A percentile compares a stretch with the other conserved stretches of the same genome.
phyloP scores from a whole-genome alignment of 495 filamentous ascomycete genomes.

The Physcia stellaris region DNA sequence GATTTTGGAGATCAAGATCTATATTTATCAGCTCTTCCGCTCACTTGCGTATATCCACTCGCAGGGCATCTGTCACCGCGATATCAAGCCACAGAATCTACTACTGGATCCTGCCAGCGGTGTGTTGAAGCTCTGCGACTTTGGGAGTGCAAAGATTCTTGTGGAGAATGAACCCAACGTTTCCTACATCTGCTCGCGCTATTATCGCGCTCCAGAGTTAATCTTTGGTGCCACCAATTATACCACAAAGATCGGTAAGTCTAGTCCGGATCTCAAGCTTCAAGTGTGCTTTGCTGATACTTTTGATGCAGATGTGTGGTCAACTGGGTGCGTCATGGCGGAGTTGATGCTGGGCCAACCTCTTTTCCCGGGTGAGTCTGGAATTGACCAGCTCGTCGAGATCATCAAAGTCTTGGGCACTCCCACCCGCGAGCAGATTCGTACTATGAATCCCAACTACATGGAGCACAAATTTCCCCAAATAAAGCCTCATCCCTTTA shows the following conservation, averaged over 20 bases:
- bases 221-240: constrained; percentile 99
- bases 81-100: constrained; percentile 98
- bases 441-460: constrained; percentile 99
- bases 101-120: constrained; percentile 82
- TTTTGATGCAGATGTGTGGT: constrained; percentile 93
- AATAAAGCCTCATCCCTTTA: constrained; percentile 98
- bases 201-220: constrained; percentile 94
- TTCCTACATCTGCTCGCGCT: constrained; percentile 98
- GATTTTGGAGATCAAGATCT: constrained; percentile 95
- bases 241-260: constrained; percentile 96
- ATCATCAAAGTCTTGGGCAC: constrained; percentile 99
- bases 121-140: constrained; percentile 95
- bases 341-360: constrained; percentile 98
- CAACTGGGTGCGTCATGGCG: constrained; percentile 97
- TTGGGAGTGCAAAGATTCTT: constrained; percentile 96
- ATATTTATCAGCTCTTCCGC: constrained; percentile 98
- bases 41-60: constrained; percentile 98
- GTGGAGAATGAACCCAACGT: constrained; percentile 99
- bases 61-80: constrained; percentile 95
- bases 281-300: no score
- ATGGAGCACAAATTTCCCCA: constrained; percentile 99
- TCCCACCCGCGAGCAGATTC: constrained; percentile 95
- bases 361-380: constrained; percentile 96
- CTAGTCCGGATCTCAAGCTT: not conserved
- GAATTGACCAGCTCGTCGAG: constrained; percentile 96